Conservation (phyloP, 225 moss, liverwort and hornwort genomes). For the Asterella californica region DNA sequence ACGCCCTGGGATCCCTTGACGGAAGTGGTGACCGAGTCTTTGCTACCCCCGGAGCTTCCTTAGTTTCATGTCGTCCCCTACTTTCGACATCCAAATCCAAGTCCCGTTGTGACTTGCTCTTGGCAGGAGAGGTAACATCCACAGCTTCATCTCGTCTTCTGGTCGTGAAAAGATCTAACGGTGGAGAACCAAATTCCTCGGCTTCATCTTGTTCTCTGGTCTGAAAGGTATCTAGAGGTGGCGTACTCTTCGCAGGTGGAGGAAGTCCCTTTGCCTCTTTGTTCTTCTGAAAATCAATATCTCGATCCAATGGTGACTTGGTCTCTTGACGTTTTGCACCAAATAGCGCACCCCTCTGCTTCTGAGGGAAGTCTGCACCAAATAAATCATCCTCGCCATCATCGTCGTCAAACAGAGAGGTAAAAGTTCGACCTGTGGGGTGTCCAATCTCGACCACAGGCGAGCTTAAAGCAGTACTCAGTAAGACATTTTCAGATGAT, state of each 20-base stretch:
- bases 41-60: neutral
- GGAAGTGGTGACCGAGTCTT: neutral
- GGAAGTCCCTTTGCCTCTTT: neutral
- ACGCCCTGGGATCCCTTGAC: neutral
- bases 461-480: neutral
- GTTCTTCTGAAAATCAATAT: neutral
- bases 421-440: conserved; percentile 30
- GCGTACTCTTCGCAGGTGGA: neutral
- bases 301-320: conserved; percentile 2
- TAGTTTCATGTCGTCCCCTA: neutral
- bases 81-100: neutral
- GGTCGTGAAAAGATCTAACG: neutral
- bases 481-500: neutral
- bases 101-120: neutral
- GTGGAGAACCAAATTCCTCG: neutral
- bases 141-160: neutral
- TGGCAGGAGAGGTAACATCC: neutral
- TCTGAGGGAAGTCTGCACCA: conserved; percentile 6
- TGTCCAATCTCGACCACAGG: conserved; percentile 19
- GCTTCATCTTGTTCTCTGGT: conserved; percentile 2
- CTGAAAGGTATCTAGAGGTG: neutral
- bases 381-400: conserved; percentile 41
- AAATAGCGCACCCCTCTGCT: conserved; percentile 5
- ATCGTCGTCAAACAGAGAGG: conserved; percentile 56
- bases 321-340: neutral